phyloP scores from a whole-genome alignment of 108 stramenopile species.

The Cylindrotheca fusiformis region DNA sequence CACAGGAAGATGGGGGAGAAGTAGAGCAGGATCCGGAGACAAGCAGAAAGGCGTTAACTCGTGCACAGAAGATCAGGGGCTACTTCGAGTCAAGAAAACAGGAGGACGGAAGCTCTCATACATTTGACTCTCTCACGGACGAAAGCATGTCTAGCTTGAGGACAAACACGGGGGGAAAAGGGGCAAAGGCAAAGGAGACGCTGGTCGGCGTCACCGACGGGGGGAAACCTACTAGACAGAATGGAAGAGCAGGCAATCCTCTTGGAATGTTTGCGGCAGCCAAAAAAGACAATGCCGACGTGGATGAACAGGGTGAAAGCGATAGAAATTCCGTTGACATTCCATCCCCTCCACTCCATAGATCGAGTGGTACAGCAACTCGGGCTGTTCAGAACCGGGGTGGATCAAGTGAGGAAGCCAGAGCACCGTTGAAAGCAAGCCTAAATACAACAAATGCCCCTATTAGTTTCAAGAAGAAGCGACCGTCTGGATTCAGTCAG shows the following conservation, averaged over 20 bases:
- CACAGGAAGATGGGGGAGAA: constrained; percentile 1
- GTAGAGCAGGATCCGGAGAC: too few relatives aligned
- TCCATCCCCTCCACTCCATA: too few relatives aligned
- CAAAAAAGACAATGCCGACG: neutral
- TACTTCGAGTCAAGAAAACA: neutral
- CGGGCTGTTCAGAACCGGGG: too few relatives aligned
- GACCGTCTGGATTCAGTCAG: neutral
- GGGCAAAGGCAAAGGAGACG: neutral
- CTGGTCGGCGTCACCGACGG: neutral
- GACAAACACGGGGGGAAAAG: constrained; percentile 6
- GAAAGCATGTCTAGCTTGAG: constrained; percentile 3
- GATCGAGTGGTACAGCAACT: too few relatives aligned
- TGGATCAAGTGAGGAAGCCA: neutral
- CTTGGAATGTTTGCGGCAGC: constrained; percentile 2
- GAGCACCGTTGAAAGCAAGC: neutral
- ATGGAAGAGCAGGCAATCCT: neutral
- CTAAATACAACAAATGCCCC: neutral
- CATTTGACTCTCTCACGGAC: constrained; percentile 4
- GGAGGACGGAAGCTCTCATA: neutral
- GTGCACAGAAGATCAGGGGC: neutral
- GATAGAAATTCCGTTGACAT: neutral
- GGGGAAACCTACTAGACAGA: neutral
- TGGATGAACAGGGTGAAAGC: too few relatives aligned
- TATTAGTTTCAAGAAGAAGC: neutral
- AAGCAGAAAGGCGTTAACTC: neutral